phyloP scores from a whole-genome alignment of 345 rosid genomes.

The Lepidium africanum region DNA sequence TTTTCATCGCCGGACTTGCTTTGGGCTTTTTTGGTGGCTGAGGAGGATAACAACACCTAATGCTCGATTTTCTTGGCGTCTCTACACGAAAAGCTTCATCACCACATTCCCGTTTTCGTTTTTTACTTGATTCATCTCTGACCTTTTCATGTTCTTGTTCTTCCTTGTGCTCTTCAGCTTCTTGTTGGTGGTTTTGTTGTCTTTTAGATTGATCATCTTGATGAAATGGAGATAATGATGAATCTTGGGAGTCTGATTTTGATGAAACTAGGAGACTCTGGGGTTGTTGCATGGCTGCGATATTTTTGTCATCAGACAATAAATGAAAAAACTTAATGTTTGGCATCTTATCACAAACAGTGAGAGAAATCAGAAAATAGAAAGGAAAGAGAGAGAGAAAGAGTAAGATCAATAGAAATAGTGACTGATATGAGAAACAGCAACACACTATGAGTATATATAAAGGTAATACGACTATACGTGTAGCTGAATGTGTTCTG shows the following conservation, averaged over 20 bases:
- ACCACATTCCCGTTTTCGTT: constrained; percentile 28
- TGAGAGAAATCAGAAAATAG: constrained; percentile 22
- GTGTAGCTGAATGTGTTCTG: background rate
- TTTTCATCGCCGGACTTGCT: constrained; percentile 32
- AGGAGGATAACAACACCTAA: constrained; percentile 36
- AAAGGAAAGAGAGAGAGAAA: background rate
- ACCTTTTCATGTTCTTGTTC: background rate
- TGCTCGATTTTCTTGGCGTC: constrained; percentile 29
- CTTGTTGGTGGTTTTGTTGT: background rate
- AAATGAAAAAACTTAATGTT: constrained; percentile 31
- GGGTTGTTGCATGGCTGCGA: constrained; percentile 35
- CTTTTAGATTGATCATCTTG: background rate
- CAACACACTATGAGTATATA: background rate
- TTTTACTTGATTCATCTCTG: constrained; percentile 5
- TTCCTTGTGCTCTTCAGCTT: background rate
- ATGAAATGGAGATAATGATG: constrained; percentile 5
- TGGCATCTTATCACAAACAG: constrained; percentile 26
- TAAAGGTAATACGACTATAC: background rate
- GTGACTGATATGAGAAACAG: background rate
- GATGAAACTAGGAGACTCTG: constrained; percentile 29
- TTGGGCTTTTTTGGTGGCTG: constrained; percentile 72
- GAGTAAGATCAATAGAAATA: background rate
- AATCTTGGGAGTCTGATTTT: constrained; percentile 13
- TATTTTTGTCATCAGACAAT: constrained; percentile 37
- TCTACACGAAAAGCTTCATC: constrained; percentile 24